A percentile compares a stretch with the other conserved stretches of the same genome.
Conservation (phyloP, 257 asterid genomes). For the Nicotiana tomentosiformis region DNA sequence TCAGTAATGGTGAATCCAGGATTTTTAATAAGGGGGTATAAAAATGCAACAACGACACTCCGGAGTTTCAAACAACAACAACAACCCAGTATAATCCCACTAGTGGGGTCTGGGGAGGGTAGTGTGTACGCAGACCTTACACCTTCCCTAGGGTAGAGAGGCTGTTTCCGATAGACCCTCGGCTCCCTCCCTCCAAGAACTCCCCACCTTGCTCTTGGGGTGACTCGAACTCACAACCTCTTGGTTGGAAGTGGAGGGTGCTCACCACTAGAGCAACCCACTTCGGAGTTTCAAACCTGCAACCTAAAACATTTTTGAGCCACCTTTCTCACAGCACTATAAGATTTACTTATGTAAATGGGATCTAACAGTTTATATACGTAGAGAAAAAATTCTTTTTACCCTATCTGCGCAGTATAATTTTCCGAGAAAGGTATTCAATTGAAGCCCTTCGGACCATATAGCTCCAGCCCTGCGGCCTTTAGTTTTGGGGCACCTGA, state of each 20-base stretch:
- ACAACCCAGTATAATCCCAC: too few species aligned
- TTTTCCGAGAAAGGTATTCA: not conserved
- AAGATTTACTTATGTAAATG: not conserved
- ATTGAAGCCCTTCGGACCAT: not conserved
- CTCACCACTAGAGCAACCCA: too few species aligned
- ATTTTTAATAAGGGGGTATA: not conserved
- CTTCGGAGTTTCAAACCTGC: not conserved
- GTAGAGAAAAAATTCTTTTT: not conserved
- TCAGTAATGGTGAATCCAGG: not conserved
- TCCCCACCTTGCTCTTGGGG: too few species aligned
- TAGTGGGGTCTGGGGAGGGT: too few species aligned
- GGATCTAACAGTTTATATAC: not conserved
- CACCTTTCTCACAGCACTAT: not conserved
- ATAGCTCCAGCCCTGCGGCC: not conserved
- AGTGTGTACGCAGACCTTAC: too few species aligned
- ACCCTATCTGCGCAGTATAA: not conserved
- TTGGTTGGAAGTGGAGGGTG: too few species aligned
- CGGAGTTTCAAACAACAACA: not conserved
- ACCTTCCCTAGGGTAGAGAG: too few species aligned
- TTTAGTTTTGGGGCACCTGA: not conserved
- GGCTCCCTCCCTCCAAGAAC: too few species aligned
- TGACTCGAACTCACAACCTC: too few species aligned
- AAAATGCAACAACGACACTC: not conserved
- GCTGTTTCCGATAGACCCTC: too few species aligned
- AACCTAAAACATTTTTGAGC: not conserved